Conservation (phyloP, 176 grass and related monocot genomes). For the Zea luxurians region DNA sequence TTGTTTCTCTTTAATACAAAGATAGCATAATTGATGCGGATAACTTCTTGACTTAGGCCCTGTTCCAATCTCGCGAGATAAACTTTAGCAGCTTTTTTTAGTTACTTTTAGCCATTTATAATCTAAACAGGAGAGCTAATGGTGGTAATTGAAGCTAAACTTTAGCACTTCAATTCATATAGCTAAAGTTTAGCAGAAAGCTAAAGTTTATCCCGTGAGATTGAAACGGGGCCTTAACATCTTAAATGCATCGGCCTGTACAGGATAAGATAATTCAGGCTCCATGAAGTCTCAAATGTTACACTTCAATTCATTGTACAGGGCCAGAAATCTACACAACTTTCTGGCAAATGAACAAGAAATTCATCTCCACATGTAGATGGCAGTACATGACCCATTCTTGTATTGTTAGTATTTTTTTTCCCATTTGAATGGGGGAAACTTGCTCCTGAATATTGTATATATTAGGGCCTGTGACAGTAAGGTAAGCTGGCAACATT, state of each 20-base stretch:
- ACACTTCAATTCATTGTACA: background rate
- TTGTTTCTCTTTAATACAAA: background rate
- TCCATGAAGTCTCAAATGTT: background rate
- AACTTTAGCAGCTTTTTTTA: too few relatives aligned
- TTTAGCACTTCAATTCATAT: too few relatives aligned
- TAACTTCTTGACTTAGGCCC: background rate
- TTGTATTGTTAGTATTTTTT: background rate
- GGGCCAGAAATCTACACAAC: background rate
- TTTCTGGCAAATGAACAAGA: background rate
- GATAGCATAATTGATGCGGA: background rate
- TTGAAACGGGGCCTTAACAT: too few relatives aligned
- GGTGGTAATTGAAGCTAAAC: too few relatives aligned
- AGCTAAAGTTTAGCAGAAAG: too few relatives aligned
- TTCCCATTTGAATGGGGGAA: background rate
- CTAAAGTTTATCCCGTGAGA: too few relatives aligned
- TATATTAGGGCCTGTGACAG: background rate
- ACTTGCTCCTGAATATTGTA: background rate
- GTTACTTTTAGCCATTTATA: too few relatives aligned
- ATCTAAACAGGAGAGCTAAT: too few relatives aligned
- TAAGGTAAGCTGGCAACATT: slow-evolving; percentile 24
- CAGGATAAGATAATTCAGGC: background rate
- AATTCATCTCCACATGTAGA: background rate
- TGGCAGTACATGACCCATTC: background rate
- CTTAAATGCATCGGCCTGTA: background rate
- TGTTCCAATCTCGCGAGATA: too few relatives aligned